phyloP scores from a whole-genome alignment of 2,329 filamentous ascomycete genomes.

The Claviceps sp. region DNA sequence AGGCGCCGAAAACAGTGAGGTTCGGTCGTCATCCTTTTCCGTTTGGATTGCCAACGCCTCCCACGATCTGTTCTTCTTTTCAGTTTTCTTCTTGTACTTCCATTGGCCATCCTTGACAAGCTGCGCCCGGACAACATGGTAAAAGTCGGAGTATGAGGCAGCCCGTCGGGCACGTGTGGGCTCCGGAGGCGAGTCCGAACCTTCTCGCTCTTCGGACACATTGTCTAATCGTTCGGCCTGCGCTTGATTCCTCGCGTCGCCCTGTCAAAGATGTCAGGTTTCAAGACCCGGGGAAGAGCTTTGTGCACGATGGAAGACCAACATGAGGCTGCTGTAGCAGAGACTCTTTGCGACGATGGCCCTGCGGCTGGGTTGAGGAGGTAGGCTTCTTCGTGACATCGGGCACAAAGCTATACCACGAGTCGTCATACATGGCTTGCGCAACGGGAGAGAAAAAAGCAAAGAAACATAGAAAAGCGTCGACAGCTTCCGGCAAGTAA shows the following conservation, averaged over 20 bases:
- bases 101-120: conserved; percentile 34
- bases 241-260: conserved; percentile 32
- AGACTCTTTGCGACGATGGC: conserved; percentile 55
- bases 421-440: conserved; percentile 61
- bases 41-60: conserved; percentile 31
- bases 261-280: conserved; percentile 28
- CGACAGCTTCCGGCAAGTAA: neutral
- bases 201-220: conserved; percentile 42
- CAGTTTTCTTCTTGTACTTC: conserved; percentile 24
- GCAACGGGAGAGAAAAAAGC: neutral
- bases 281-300: neutral
- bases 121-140: conserved; percentile 46
- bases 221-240: conserved; percentile 44
- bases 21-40: conserved; percentile 13
- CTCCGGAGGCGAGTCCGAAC: conserved; percentile 47
- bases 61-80: conserved; percentile 30
- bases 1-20: conserved; percentile 1
- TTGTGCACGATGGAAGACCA: conserved; percentile 14
- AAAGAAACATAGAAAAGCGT: neutral
- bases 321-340: conserved; percentile 56
- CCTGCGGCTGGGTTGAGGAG: conserved; percentile 28
- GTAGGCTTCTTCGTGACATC: conserved; percentile 40
- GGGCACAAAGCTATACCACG: conserved; percentile 69
- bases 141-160: conserved; percentile 66
- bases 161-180: conserved; percentile 52